Evolutionary conservation across 441 rosid species (phyloP), one percentile per base, ranked within the genome.

Genomic region (Jatropha podagrica): DNA sequence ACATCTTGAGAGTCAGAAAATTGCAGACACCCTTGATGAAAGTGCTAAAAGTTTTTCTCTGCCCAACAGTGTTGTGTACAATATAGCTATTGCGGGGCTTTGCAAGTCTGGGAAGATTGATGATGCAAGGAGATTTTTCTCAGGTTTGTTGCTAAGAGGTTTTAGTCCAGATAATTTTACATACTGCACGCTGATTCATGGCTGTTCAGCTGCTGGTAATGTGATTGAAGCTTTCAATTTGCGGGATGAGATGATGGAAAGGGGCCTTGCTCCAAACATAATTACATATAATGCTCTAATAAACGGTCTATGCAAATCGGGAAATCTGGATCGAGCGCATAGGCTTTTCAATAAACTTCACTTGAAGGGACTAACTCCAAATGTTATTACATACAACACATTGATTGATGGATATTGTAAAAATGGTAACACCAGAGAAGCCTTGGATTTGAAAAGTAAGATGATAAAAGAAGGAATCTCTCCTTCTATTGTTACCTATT

Each of bases 141-240:
- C 85, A 6, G 83, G 77, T 58, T 82, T 92, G 86, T 66, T 85
- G 66, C 83, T 44, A 3, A 70, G 69, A 67, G 87, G 85, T 67
- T 90, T 92, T 83, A 73, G 32, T 65, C 92, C 91, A 48, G 97
- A 92, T 72, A 86, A 80, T 73, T 92, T 88, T 79, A 84, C 91
- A 4, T 92, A 88, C 77, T 78, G 92, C 55, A 89, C 88, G 49
- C 77, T 90, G 58, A 89, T 92, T 46, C 92, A 90, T 72, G 95
- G 93, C 68, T 85, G 73, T 87, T 85, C 89, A 55, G 77, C 81
- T 49, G 82, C 86, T 80, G 93, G 91, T 77, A 81, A 87, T 20
- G 79, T 90, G 76, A 77, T 83, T 67, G 95, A 86, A 85, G 95
- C 97, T 71, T 92, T 92, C 83, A 82, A 74, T 38, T 77, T 92